These are phyloP conservation scores for Tuber melanosporum DNA, from an alignment of 495 filamentous ascomycete species.

Conservation along the genomic window DNA sequence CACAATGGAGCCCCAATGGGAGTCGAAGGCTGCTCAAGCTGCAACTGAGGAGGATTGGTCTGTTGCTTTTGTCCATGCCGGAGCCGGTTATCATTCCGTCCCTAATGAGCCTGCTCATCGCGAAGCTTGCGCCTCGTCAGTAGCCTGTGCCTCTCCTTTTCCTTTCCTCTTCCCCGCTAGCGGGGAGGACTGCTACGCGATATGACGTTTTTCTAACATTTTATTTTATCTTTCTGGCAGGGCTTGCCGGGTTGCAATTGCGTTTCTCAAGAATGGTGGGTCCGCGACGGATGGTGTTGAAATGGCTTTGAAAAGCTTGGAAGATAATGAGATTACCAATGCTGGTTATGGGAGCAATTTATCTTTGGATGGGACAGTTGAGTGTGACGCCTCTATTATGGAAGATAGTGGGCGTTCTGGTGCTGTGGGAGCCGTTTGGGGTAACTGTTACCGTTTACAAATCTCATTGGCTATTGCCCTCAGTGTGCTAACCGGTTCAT, in stretches of 20 bases:
- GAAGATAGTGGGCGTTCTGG: constrained; percentile 88
- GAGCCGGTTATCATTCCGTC: constrained; percentile 85
- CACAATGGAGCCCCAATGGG: constrained; percentile 27
- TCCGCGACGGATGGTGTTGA: constrained; percentile 87
- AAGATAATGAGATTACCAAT: constrained; percentile 93
- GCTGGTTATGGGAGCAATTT: constrained; percentile 93
- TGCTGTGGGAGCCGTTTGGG: constrained; percentile 78
- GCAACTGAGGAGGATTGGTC: constrained; percentile 32
- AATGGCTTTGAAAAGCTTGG: constrained; percentile 74
- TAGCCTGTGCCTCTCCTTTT: constrained; percentile 26
- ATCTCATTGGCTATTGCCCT: background rate
- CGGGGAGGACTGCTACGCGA: background rate
- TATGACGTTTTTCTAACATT: background rate
- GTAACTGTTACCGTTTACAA: constrained; percentile 47
- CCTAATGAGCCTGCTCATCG: constrained; percentile 79
- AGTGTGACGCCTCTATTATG: constrained; percentile 88
- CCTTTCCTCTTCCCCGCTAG: background rate
- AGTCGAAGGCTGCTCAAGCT: constrained; percentile 19
- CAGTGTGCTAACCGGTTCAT: constrained; percentile 11
- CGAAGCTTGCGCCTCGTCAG: constrained; percentile 78
- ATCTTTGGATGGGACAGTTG: constrained; percentile 80
- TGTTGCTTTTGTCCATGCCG: constrained; percentile 92
- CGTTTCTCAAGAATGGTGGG: constrained; percentile 66
- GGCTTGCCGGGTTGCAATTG: constrained; percentile 73
- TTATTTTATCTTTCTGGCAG: constrained; percentile 46